Conservation (phyloP, 2,329 filamentous ascomycete species). For the Parascedosporium putredinis region DNA sequence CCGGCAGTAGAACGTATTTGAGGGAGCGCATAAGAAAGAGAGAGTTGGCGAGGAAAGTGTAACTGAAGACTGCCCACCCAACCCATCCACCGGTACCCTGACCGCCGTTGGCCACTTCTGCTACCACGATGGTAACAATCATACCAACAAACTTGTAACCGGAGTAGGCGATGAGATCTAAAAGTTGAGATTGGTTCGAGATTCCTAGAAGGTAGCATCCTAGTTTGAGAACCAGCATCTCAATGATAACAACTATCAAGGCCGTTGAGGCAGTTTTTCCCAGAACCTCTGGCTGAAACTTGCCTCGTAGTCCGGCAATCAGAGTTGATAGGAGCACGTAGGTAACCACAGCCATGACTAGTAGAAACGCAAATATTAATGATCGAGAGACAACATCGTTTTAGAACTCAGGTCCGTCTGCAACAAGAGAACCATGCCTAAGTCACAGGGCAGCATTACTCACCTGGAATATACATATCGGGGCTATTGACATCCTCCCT, state of each 20-base stretch:
- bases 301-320: constrained; percentile 76
- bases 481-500: constrained; percentile 95
- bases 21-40: constrained; percentile 91
- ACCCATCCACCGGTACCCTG: constrained; percentile 79
- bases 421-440: too few species aligned
- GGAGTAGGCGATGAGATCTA: constrained; percentile 90
- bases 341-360: constrained; percentile 90
- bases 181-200: constrained; percentile 83
- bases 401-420: too few species aligned
- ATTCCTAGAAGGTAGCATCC: constrained; percentile 92
- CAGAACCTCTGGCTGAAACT: constrained; percentile 88
- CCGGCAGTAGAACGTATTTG: constrained; percentile 89
- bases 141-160: constrained; percentile 99
- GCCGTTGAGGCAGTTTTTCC: constrained; percentile 82
- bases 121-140: constrained; percentile 74
- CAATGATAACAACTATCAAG: constrained; percentile 70
- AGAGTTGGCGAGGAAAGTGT: constrained; percentile 88
- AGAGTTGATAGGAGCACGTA: constrained; percentile 92
- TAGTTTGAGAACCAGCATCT: constrained; percentile 83
- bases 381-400: too few species aligned
- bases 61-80: constrained; percentile 80
- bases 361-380: too few species aligned
- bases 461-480: constrained; percentile 92
- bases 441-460: constrained; percentile 12
- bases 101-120: constrained; percentile 67